phyloP scores from a whole-genome alignment of 176 grass and related monocot genomes.

The Musa schizocarpa region DNA sequence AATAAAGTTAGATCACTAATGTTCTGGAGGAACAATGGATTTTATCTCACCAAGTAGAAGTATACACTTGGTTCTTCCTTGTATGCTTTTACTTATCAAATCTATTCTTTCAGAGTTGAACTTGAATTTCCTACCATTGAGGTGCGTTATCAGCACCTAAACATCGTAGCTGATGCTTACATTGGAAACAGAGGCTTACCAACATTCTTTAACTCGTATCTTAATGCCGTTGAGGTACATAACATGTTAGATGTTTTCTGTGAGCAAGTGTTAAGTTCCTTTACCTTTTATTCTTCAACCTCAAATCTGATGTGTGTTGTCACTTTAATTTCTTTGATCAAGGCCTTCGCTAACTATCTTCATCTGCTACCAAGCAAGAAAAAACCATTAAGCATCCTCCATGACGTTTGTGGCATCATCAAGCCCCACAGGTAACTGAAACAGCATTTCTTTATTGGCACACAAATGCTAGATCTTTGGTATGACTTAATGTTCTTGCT shows the following conservation, averaged over 20 bases:
- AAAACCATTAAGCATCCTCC: conserved; percentile 53
- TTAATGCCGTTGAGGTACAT: conserved; percentile 56
- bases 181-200: conserved; percentile 76
- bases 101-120: conserved; percentile 39
- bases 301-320: not conserved
- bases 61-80: too few species aligned
- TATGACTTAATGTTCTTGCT: too few species aligned
- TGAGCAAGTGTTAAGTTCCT: not conserved
- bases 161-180: conserved; percentile 49
- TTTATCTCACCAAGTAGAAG: too few species aligned
- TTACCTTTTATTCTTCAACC: too few species aligned
- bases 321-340: not conserved
- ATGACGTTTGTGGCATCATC: conserved; percentile 69
- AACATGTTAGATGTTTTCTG: not conserved
- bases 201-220: conserved; percentile 56
- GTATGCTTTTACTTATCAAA: too few species aligned
- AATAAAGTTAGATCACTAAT: too few species aligned
- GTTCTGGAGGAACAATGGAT: too few species aligned
- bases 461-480: not conserved
- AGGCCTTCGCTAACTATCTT: conserved; percentile 56
- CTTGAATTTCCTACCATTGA: conserved; percentile 72
- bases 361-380: conserved; percentile 66
- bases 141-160: conserved; percentile 65
- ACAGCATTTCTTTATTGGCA: not conserved
- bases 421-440: conserved; percentile 57